A percentile compares a stretch with the other conserved stretches of the same genome.
Conservation (phyloP, 352 stramenopile species). For the Blastocystis sp. region DNA sequence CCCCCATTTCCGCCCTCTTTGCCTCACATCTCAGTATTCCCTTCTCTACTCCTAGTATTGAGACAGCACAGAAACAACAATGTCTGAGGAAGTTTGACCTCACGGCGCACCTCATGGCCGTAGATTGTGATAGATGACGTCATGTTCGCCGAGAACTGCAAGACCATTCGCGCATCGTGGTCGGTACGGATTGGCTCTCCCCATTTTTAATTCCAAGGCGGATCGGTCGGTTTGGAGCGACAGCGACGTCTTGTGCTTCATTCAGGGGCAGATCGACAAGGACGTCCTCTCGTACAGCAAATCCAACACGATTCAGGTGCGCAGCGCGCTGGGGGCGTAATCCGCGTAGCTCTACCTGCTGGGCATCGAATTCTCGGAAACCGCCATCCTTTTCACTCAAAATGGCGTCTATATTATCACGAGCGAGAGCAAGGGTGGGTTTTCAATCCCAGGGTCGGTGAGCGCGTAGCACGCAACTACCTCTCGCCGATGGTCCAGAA, state of each 20-base stretch:
- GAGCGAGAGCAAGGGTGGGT: constrained; percentile 81
- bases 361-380: constrained; percentile 86
- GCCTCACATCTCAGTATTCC: neutral
- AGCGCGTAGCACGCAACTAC: constrained; percentile 45
- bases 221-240: constrained; percentile 52
- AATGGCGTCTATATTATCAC: constrained; percentile 81
- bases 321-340: constrained; percentile 59
- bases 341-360: constrained; percentile 85
- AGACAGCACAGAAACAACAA: neutral
- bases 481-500: constrained; percentile 58
- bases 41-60: neutral
- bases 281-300: constrained; percentile 68
- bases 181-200: neutral
- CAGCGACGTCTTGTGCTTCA: constrained; percentile 59
- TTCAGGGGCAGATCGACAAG: constrained; percentile 60
- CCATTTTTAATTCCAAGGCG: neutral
- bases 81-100: constrained; percentile 34
- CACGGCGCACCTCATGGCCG: neutral
- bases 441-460: neutral
- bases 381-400: constrained; percentile 84
- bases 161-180: constrained; percentile 10
- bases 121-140: constrained; percentile 67
- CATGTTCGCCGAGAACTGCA: constrained; percentile 58
- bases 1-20: neutral
- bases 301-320: constrained; percentile 66